phyloP scores from a whole-genome alignment of 768 basidiomycete species.

The Mycena venus region DNA sequence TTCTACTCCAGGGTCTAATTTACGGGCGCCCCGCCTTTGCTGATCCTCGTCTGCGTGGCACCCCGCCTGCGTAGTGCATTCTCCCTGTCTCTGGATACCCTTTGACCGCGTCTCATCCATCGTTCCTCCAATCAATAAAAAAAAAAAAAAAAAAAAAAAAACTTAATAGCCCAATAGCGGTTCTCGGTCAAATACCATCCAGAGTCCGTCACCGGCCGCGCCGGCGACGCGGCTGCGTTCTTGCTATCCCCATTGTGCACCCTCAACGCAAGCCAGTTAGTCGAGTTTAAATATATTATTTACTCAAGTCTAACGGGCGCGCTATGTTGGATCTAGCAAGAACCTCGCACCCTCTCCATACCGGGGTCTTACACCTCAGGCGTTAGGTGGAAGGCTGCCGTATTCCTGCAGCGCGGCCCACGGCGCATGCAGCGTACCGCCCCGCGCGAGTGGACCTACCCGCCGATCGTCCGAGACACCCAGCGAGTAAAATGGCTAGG shows the following conservation, averaged over 20 bases:
- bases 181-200: background rate
- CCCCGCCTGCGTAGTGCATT: too few relatives aligned
- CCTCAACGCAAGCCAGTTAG: background rate
- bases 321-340: background rate
- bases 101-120: background rate
- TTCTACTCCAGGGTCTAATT: slow-evolving; percentile 42
- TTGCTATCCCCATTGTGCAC: background rate
- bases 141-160: too few relatives aligned
- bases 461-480: background rate
- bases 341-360: background rate
- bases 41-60: background rate
- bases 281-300: background rate
- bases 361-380: too few relatives aligned
- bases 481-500: background rate
- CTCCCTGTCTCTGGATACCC: too few relatives aligned
- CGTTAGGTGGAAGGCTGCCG: too few relatives aligned
- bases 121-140: background rate
- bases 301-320: slow-evolving; percentile 15
- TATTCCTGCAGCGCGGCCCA: too few relatives aligned
- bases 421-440: too few relatives aligned
- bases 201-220: background rate
- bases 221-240: too few relatives aligned
- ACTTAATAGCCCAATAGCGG: background rate
- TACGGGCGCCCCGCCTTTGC: slow-evolving; percentile 1
- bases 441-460: too few relatives aligned